phyloP scores from a whole-genome alignment of 805 yeast species.

The Blastobotrys chiropterorum region DNA sequence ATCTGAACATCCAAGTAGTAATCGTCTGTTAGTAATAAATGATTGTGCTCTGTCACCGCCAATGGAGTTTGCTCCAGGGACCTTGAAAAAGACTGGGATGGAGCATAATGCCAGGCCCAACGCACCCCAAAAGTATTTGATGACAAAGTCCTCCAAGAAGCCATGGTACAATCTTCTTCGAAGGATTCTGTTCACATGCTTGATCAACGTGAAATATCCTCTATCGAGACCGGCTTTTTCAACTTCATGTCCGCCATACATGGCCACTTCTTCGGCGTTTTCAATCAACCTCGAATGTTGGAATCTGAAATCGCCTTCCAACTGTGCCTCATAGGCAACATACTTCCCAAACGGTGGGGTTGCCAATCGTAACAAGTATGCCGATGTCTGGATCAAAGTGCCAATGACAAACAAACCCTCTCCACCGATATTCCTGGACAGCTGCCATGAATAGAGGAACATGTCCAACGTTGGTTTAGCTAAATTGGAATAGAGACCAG shows the following conservation, averaged over 20 bases:
- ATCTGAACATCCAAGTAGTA: conserved; percentile 76
- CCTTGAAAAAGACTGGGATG: conserved; percentile 72
- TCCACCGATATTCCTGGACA: conserved; percentile 49
- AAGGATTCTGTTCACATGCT: conserved; percentile 68
- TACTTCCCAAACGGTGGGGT: conserved; percentile 88
- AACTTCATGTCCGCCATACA: conserved; percentile 71
- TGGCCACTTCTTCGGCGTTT: conserved; percentile 81
- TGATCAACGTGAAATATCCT: conserved; percentile 73
- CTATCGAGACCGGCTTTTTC: conserved; percentile 74
- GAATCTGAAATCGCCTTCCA: conserved; percentile 80
- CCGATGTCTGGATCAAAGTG: conserved; percentile 71
- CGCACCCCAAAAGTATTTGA: conserved; percentile 94
- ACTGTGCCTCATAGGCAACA: conserved; percentile 64
- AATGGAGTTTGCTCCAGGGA: conserved; percentile 33
- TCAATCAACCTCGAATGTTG: conserved; percentile 75
- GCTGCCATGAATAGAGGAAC: conserved; percentile 70
- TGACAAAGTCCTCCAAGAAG: conserved; percentile 78
- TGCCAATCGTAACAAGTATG: conserved; percentile 61
- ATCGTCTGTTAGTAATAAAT: conserved; percentile 81
- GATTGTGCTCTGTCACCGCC: conserved; percentile 50
- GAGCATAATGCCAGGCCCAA: conserved; percentile 85
- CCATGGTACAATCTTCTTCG: conserved; percentile 72
- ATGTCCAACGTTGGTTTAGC: conserved; percentile 80
- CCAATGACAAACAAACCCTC: conserved; percentile 73
- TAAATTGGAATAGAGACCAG: conserved; percentile 74